phyloP scores from a whole-genome alignment of 495 filamentous ascomycete species.

The Hypoxylon rickii region DNA sequence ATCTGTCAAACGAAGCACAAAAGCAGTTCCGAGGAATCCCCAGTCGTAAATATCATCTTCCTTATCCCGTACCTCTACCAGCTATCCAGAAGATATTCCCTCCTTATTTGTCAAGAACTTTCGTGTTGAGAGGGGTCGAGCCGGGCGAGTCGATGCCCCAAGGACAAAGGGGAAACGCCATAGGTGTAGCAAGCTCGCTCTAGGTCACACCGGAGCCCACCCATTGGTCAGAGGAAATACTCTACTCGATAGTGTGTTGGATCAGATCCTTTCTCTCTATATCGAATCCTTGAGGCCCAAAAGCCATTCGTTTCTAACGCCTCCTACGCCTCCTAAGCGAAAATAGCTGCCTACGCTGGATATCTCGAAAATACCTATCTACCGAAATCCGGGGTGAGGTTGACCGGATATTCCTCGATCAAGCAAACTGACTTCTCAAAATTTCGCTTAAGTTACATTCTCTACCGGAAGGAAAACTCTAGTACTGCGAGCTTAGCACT shows the following conservation, averaged over 20 bases:
- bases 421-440: conserved; percentile 2
- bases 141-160: conserved; percentile 11
- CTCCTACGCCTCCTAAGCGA: not conserved
- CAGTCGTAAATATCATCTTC: conserved; percentile 20
- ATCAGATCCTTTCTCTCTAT: conserved; percentile 15
- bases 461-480: conserved; percentile 1
- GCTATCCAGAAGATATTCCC: conserved; percentile 14
- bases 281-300: conserved; percentile 17
- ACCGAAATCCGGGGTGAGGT: conserved; percentile 2
- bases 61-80: no score
- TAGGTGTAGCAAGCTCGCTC: conserved; percentile 22
- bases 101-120: conserved; percentile 21
- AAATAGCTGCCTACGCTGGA: conserved; percentile 1
- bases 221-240: conserved; percentile 24
- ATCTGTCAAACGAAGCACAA: conserved; percentile 25
- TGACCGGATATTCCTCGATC: not conserved
- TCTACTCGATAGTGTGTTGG: conserved; percentile 28
- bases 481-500: conserved; percentile 4
- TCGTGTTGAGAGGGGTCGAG: conserved; percentile 16
- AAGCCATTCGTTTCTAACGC: conserved; percentile 19
- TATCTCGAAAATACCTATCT: conserved; percentile 10
- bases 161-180: conserved; percentile 3
- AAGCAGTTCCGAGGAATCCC: conserved; percentile 16
- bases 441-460: not conserved
- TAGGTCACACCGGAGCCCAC: conserved; percentile 14